Percentiles rank a stretch among this genome's conserved stretches.
These are phyloP conservation scores for Saccharomycopsis vini DNA, from an alignment of 805 yeast species.

Conservation along the genomic window DNA sequence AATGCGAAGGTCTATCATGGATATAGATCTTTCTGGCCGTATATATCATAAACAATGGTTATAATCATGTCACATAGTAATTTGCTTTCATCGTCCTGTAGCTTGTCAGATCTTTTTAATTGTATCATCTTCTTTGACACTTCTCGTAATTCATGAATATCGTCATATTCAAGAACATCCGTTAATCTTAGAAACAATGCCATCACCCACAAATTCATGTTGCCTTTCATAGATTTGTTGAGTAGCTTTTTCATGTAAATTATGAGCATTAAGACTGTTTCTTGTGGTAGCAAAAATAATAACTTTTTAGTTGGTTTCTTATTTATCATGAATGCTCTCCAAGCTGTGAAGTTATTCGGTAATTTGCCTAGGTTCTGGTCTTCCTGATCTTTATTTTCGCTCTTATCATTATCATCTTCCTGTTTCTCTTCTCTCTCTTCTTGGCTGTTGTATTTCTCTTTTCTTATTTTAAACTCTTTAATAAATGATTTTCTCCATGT, in stretches of 20 bases:
- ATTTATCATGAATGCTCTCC: conserved; percentile 18
- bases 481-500: too few species aligned
- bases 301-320: conserved; percentile 6
- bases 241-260: conserved; percentile 18
- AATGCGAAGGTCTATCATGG: too few species aligned
- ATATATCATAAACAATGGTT: conserved; percentile 11
- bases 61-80: conserved; percentile 12
- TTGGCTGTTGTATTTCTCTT: too few species aligned
- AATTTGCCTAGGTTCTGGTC: neutral
- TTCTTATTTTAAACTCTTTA: conserved; percentile 1
- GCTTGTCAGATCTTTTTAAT: neutral
- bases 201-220: conserved; percentile 11
- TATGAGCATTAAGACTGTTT: conserved; percentile 9
- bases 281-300: conserved; percentile 5
- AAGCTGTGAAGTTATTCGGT: conserved; percentile 17
- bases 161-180: conserved; percentile 13
- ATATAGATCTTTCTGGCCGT: conserved; percentile 16
- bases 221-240: conserved; percentile 10
- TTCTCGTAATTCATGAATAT: conserved; percentile 14
- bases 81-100: conserved; percentile 1
- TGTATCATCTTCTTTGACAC: conserved; percentile 6
- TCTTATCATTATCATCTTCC: neutral
- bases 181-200: conserved; percentile 11
- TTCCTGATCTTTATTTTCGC: neutral
- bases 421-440: neutral